Percentiles rank a stretch among this genome's conserved stretches.
These are phyloP conservation scores for Stachybotrys echinatus DNA, from an alignment of 2,329 filamentous ascomycete genomes.

Conservation along the genomic window DNA sequence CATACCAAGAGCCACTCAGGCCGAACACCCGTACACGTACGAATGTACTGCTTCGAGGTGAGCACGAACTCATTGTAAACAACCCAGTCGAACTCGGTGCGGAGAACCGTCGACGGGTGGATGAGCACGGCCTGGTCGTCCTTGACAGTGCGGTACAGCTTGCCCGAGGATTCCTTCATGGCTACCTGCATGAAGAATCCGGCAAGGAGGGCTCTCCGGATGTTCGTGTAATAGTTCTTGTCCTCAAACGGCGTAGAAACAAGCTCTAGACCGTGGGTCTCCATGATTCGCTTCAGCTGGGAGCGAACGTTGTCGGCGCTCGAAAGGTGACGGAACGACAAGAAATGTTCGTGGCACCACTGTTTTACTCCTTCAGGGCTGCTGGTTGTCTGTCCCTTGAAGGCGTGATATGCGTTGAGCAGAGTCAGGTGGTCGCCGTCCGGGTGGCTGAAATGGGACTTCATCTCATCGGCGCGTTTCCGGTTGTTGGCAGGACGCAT, in stretches of 20 bases:
- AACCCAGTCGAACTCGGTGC: constrained; percentile 90
- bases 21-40: constrained; percentile 85
- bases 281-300: constrained; percentile 95
- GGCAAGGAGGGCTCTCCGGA: constrained; percentile 82
- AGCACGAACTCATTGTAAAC: constrained; percentile 98
- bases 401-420: constrained; percentile 96
- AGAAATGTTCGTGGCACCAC: constrained; percentile 97
- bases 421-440: constrained; percentile 96
- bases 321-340: constrained; percentile 80
- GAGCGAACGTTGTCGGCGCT: constrained; percentile 91
- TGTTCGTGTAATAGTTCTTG: constrained; percentile 98
- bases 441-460: constrained; percentile 82
- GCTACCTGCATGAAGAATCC: constrained; percentile 99
- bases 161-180: constrained; percentile 82
- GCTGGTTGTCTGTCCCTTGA: constrained; percentile 63
- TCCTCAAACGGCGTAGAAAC: constrained; percentile 86
- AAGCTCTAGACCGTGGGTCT: constrained; percentile 80
- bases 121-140: constrained; percentile 91
- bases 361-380: constrained; percentile 68
- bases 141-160: constrained; percentile 93
- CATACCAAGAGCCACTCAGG: constrained; percentile 90
- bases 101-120: constrained; percentile 87
- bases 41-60: constrained; percentile 96
- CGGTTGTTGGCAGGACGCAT: constrained; percentile 78
- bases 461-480: constrained; percentile 96